These are phyloP conservation scores for Huntiella moniliformis DNA, from an alignment of 2,329 filamentous ascomycete genomes.

Conservation along the genomic window DNA sequence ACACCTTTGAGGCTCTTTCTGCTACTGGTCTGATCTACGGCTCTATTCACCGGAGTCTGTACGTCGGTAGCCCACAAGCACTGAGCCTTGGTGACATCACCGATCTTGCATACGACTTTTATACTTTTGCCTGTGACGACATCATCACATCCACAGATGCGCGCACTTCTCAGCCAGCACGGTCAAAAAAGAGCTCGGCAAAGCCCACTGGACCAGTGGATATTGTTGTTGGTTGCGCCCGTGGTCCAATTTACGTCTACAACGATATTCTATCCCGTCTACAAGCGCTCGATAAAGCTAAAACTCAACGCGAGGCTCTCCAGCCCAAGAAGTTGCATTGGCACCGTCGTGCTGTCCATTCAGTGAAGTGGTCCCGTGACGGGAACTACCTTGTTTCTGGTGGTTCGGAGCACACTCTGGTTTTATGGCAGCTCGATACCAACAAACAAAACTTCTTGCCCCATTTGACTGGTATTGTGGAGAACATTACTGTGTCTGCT, in stretches of 20 bases:
- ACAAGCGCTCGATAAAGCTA: slow-evolving; percentile 23
- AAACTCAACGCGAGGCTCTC: slow-evolving; percentile 28
- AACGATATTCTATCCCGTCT: slow-evolving; percentile 49
- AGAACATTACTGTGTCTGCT: slow-evolving; percentile 67
- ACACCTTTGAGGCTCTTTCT: slow-evolving; percentile 6
- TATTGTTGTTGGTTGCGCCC: slow-evolving; percentile 56
- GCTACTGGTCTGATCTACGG: slow-evolving; percentile 7
- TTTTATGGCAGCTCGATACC: slow-evolving; percentile 87
- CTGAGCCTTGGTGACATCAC: slow-evolving; percentile 14
- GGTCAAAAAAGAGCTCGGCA: slow-evolving; percentile 12
- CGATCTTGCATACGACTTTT: slow-evolving; percentile 22
- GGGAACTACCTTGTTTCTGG: slow-evolving; percentile 95
- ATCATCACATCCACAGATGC: slow-evolving; percentile 50
- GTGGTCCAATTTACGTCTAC: slow-evolving; percentile 67
- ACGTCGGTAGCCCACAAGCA: slow-evolving; percentile 18
- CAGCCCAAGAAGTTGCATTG: slow-evolving; percentile 61
- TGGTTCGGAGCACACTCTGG: slow-evolving; percentile 71
- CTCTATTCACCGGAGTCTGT: slow-evolving; percentile 20
- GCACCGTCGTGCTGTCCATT: slow-evolving; percentile 69
- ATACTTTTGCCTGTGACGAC: slow-evolving; percentile 40
- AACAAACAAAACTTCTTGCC: slow-evolving; percentile 66
- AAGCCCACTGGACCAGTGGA: slow-evolving; percentile 30
- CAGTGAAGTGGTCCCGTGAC: slow-evolving; percentile 82
- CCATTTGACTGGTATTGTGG: slow-evolving; percentile 72
- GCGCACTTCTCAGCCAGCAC: slow-evolving; percentile 20